Conservation (phyloP, 306 rosid genomes). For the Rubus parviflorus region DNA sequence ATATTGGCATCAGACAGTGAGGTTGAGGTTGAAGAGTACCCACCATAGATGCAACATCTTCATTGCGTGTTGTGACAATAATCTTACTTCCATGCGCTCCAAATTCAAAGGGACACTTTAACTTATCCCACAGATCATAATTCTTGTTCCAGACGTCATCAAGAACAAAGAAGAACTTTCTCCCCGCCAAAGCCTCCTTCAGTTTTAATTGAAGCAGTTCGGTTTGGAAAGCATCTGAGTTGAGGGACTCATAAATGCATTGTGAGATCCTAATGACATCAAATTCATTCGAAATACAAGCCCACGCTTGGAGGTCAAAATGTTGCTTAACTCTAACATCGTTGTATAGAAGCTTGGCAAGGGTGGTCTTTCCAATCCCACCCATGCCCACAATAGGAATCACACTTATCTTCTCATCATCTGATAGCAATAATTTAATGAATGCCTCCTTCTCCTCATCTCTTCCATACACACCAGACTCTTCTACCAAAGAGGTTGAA, state of each 20-base stretch:
- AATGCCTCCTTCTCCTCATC: too few species aligned
- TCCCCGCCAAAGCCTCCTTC: not conserved
- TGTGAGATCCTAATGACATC: not conserved
- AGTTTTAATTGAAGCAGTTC: not conserved
- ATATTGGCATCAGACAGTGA: too few species aligned
- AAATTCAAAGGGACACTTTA: not conserved
- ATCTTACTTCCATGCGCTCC: slow-evolving; percentile 3
- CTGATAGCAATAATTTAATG: too few species aligned
- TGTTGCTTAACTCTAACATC: not conserved
- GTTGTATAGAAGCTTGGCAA: not conserved
- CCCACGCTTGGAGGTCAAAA: too few species aligned
- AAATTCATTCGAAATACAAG: not conserved
- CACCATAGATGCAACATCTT: not conserved
- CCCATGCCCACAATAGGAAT: too few species aligned
- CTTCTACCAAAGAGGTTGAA: not conserved
- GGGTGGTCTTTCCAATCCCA: not conserved
- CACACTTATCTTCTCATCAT: not conserved
- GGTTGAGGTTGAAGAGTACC: too few species aligned
- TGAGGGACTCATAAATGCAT: too few species aligned
- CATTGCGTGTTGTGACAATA: slow-evolving; percentile 7
- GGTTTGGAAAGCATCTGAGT: too few species aligned
- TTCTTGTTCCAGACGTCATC: not conserved
- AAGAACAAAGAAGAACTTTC: not conserved
- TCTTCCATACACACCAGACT: too few species aligned
- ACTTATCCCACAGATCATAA: not conserved